Evolutionary conservation across 2,329 filamentous ascomycete genomes (phyloP).

Genomic region (Elsinoe fawcettii): DNA sequence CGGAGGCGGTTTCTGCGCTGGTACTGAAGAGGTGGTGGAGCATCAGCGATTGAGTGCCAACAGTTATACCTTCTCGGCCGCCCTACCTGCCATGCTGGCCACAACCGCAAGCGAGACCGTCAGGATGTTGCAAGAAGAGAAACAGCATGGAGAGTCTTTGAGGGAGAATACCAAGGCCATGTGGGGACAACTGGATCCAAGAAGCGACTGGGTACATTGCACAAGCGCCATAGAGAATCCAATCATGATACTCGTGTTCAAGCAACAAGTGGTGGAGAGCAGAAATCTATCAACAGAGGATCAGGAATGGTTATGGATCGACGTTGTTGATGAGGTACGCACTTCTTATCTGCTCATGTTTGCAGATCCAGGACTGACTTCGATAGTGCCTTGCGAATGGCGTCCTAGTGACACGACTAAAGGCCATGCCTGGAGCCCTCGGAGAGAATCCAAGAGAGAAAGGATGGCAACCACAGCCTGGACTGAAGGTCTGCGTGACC

Average conservation of each 20-base stretch:
- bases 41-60: slow-evolving; percentile 91
- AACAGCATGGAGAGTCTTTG: slow-evolving; percentile 69
- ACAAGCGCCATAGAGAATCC: slow-evolving; percentile 79
- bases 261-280: slow-evolving; percentile 68
- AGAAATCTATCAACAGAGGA: slow-evolving; percentile 63
- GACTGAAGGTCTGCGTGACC: slow-evolving; percentile 85
- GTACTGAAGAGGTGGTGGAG: slow-evolving; percentile 82
- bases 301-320: slow-evolving; percentile 76
- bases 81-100: slow-evolving; percentile 83
- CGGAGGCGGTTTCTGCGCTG: slow-evolving; percentile 92
- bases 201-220: slow-evolving; percentile 86
- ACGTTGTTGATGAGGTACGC: slow-evolving; percentile 90
- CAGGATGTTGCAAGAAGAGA: slow-evolving; percentile 74
- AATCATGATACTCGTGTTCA: slow-evolving; percentile 73
- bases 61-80: slow-evolving; percentile 92
- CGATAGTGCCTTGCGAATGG: slow-evolving; percentile 71
- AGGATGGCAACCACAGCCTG: slow-evolving; percentile 63
- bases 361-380: slow-evolving; percentile 14
- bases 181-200: slow-evolving; percentile 78
- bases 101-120: slow-evolving; percentile 94
- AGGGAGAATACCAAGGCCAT: slow-evolving; percentile 82
- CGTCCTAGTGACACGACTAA: slow-evolving; percentile 80
- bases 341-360: not conserved
- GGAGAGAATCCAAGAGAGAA: slow-evolving; percentile 58
- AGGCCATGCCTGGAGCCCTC: slow-evolving; percentile 56